Conservation (phyloP, 371 early-diverging fungal species). For the Rhizopus arrhizus region DNA sequence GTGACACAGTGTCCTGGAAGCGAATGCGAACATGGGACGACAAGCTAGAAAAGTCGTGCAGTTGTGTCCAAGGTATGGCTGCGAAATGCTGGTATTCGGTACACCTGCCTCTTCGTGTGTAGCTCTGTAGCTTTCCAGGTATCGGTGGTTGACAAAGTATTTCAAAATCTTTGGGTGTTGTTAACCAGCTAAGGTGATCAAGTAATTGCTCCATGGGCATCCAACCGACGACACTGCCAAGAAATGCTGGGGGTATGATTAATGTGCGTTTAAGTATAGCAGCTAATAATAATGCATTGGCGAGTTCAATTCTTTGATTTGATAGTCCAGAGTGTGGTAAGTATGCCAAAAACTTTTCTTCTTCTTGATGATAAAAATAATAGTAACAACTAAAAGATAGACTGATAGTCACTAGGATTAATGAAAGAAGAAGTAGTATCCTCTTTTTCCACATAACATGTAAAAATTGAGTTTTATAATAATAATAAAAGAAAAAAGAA, state of each 20-base stretch:
- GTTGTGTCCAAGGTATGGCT: constrained; percentile 42
- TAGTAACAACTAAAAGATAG: neutral
- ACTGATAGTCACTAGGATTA: neutral
- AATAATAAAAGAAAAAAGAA: constrained; percentile 7
- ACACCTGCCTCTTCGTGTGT: constrained; percentile 28
- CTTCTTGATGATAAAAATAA: constrained; percentile 3
- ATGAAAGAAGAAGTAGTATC: constrained; percentile 1
- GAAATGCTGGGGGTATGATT: constrained; percentile 56
- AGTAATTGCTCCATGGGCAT: constrained; percentile 41
- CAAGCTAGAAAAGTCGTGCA: constrained; percentile 37
- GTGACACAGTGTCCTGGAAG: constrained; percentile 23
- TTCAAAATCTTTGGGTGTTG: constrained; percentile 33
- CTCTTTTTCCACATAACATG: constrained; percentile 6
- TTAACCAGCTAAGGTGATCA: constrained; percentile 40
- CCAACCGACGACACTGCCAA: constrained; percentile 49
- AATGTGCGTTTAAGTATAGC: constrained; percentile 55
- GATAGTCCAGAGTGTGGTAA: constrained; percentile 66
- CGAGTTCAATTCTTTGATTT: constrained; percentile 60
- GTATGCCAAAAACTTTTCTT: constrained; percentile 53
- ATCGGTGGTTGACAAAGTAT: constrained; percentile 24
- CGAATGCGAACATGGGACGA: constrained; percentile 33
- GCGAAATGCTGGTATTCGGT: constrained; percentile 38
- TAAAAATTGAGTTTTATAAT: neutral
- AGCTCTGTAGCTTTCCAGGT: constrained; percentile 10
- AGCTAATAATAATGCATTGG: constrained; percentile 59